Percentiles rank a stretch among this genome's conserved stretches.
Evolutionary conservation across 2,329 filamentous ascomycete species (phyloP).

Genomic region (Dichotomopilus funicola): DNA sequence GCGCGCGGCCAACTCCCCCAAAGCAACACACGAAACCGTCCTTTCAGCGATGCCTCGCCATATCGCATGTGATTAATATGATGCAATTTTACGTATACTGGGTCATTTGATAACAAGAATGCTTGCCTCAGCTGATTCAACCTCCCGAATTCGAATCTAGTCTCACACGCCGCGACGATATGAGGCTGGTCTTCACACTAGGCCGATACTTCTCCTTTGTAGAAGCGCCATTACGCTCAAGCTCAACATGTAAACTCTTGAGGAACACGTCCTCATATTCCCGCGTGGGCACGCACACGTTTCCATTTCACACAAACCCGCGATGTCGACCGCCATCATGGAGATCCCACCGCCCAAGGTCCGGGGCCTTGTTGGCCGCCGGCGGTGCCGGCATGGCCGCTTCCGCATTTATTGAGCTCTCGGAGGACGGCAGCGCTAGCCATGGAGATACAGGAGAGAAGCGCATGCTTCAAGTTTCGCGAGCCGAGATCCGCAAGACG

Average conservation of each 20-base stretch:
- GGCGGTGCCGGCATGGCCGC: constrained; percentile 43
- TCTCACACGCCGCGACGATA: constrained; percentile 16
- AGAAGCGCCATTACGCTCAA: constrained; percentile 9
- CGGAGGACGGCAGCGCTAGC: constrained; percentile 46
- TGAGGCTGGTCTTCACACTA: constrained; percentile 19
- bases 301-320: background rate
- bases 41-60: constrained; percentile 5
- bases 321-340: constrained; percentile 12
- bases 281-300: constrained; percentile 1
- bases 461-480: constrained; percentile 79
- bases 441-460: constrained; percentile 63
- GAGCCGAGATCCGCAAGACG: constrained; percentile 66
- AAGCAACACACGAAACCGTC: background rate
- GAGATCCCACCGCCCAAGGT: constrained; percentile 2
- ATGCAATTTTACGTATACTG: background rate
- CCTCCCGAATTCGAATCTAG: constrained; percentile 1
- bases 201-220: constrained; percentile 19
- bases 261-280: background rate
- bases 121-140: constrained; percentile 4
- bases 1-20: background rate
- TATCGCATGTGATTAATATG: constrained; percentile 9
- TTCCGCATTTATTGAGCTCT: constrained; percentile 51
- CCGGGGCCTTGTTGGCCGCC: constrained; percentile 14
- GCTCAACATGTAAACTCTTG: background rate
- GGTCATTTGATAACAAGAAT: constrained; percentile 12